These are phyloP conservation scores for Leccinum broughii DNA, from an alignment of 768 basidiomycete genomes.

Conservation along the genomic window DNA sequence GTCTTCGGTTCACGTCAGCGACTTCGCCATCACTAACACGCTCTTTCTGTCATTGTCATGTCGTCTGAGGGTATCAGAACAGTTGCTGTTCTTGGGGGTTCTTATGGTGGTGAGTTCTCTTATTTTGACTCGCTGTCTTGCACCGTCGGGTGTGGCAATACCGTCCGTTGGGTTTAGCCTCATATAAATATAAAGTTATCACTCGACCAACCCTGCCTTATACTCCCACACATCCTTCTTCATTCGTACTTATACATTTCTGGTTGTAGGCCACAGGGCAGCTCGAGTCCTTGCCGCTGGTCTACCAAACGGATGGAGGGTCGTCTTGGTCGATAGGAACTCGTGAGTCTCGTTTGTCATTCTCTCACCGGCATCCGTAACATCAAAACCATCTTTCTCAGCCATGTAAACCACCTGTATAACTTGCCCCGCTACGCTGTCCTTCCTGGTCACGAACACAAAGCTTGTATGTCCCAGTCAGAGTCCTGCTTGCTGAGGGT, in stretches of 20 bases:
- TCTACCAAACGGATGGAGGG: constrained; percentile 52
- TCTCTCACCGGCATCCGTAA: not conserved
- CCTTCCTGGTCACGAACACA: constrained; percentile 61
- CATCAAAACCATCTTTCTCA: constrained; percentile 12
- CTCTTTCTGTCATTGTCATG: constrained; percentile 10
- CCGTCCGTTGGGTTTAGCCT: not conserved
- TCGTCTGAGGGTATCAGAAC: constrained; percentile 27
- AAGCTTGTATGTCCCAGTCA: constrained; percentile 48
- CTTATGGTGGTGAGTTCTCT: constrained; percentile 48
- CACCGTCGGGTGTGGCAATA: not conserved
- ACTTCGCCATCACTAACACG: not conserved
- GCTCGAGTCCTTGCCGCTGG: constrained; percentile 49
- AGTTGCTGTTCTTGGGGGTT: constrained; percentile 54
- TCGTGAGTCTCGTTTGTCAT: constrained; percentile 39
- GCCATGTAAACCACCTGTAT: constrained; percentile 59
- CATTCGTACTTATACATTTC: not conserved
- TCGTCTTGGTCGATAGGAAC: constrained; percentile 61
- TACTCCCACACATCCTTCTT: not conserved
- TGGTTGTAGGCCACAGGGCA: constrained; percentile 44
- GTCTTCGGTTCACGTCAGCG: not conserved
- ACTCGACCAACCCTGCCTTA: not conserved
- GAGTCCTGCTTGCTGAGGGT: not conserved
- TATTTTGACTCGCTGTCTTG: constrained; percentile 4
- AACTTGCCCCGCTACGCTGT: constrained; percentile 58
- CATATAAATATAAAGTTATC: not conserved